Base-by-base conservation (phyloP, 2,329 filamentous ascomycete genomes). In the Talaromyces pinophilus region DNA sequence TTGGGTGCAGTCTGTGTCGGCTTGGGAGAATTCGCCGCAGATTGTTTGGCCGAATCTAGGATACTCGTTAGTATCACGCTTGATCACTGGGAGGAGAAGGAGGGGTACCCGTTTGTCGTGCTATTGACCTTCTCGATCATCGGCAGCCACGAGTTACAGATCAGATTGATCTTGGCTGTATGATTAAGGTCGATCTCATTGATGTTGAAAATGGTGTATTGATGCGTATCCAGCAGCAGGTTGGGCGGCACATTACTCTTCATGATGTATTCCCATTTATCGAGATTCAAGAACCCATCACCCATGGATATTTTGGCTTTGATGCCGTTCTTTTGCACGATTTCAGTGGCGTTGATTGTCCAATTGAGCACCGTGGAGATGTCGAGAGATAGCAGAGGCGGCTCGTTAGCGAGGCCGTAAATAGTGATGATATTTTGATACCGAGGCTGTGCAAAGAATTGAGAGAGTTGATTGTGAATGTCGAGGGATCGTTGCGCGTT, bases 171-270 rank as follows among this genome's bases (percentile, higher is more conserved):
- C 81, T 97, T 97, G 70, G 89, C 85, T 64, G 89, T 85, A 81
- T 98, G 95, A 65, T 89, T 89, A 74, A 90, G 89, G 59, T 87
- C 86, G 74, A 99, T 90, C 78, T 96, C 92, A 70, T 90, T 88
- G 46, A 87, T 87, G 83, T 99, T 97, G 85, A 99, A 99, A 78
- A 97, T 97, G 74, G 96, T 92, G 78, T 99, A 99, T 79, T 98
- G 94, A 80, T 99, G 95, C 44, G 96, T 95, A 79, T 99, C 95
- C n/a, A 99, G 87, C 19, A 96, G 86, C 70, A 98, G 83, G 25
- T 77, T 75, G 69, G 89, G 86, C 57, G 89, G 84, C 74, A 91
- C 86, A 25, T 85, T 84, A n/a, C 19, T 15, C 71, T 90, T 86
- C 71, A 98, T 86, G 76, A 91, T 85, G 48, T 92, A 92, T 76